phyloP scores from a whole-genome alignment of 1,284 basidiomycete species.

The Microbotryum scabiosae region DNA sequence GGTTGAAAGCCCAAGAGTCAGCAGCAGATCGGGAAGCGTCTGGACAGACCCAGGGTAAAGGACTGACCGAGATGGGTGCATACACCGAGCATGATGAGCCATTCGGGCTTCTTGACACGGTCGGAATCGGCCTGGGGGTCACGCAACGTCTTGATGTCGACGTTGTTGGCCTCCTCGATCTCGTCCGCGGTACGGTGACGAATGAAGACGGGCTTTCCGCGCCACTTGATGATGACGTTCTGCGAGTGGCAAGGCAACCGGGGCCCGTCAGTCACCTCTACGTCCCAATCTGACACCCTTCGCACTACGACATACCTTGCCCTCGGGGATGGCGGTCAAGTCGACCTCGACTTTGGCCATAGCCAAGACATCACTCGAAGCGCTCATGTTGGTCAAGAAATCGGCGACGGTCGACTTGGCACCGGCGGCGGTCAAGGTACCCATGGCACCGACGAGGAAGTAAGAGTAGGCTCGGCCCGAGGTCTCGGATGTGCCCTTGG shows the following conservation, averaged over 20 bases:
- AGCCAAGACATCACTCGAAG: slow-evolving; percentile 95
- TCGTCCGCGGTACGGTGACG: slow-evolving; percentile 88
- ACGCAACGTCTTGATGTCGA: slow-evolving; percentile 77
- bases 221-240: slow-evolving; percentile 96
- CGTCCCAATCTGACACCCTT: neutral
- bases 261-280: slow-evolving; percentile 19
- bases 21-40: neutral
- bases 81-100: slow-evolving; percentile 86
- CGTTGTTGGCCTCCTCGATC: slow-evolving; percentile 82
- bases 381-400: slow-evolving; percentile 91
- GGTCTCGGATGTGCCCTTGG: slow-evolving; percentile 55
- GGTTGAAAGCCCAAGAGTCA: slow-evolving; percentile 43
- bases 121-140: slow-evolving; percentile 88
- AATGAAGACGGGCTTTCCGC: slow-evolving; percentile 99
- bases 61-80: neutral
- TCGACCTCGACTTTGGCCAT: slow-evolving; percentile 98
- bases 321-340: slow-evolving; percentile 83
- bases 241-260: neutral
- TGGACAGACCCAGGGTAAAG: neutral
- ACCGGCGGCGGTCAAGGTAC: slow-evolving; percentile 84
- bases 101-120: slow-evolving; percentile 89
- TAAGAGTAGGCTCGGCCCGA: slow-evolving; percentile 82
- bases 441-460: slow-evolving; percentile 95
- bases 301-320: slow-evolving; percentile 50
- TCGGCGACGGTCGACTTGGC: slow-evolving; percentile 92